Evolutionary conservation across 805 yeast genomes (phyloP).

Genomic region (Kazachstania africana): DNA sequence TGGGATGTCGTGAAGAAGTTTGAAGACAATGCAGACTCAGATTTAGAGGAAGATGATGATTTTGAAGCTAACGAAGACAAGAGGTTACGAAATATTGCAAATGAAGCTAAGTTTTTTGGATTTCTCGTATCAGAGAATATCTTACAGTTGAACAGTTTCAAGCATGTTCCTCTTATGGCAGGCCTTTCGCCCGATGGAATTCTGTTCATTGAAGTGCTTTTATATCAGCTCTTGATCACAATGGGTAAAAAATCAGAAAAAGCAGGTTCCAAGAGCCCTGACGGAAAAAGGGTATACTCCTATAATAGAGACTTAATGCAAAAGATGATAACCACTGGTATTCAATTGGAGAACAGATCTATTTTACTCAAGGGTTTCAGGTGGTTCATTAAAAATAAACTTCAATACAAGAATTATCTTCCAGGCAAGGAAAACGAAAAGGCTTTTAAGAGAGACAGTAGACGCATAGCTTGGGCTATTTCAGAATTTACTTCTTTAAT

Average conservation of each 20-base stretch:
- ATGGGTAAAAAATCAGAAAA: conserved; percentile 53
- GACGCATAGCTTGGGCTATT: conserved; percentile 25
- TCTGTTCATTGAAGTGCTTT: conserved; percentile 60
- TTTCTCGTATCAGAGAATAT: conserved; percentile 60
- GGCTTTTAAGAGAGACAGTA: conserved; percentile 17
- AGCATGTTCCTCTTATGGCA: conserved; percentile 62
- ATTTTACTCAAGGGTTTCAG: conserved; percentile 24
- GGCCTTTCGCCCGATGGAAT: conserved; percentile 47
- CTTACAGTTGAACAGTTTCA: conserved; percentile 60
- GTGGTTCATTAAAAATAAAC: conserved; percentile 22
- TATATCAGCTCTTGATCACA: conserved; percentile 55
- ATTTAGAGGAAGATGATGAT: conserved; percentile 22
- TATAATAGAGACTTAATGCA: conserved; percentile 25
- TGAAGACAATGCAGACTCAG: conserved; percentile 40
- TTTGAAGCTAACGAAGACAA: conserved; percentile 40
- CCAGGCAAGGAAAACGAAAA: conserved; percentile 11
- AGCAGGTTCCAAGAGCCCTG: conserved; percentile 20
- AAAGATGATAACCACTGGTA: conserved; percentile 9
- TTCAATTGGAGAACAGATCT: conserved; percentile 17
- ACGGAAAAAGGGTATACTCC: conserved; percentile 17
- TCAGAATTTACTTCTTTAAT: conserved; percentile 6
- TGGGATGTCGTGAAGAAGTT: conserved; percentile 78
- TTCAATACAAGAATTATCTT: conserved; percentile 16
- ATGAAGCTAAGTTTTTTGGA: conserved; percentile 76
- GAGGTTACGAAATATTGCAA: conserved; percentile 48